Evolutionary conservation across 192 early-diverging fungal genomes (phyloP), one percentile per base, ranked within the genome.

Genomic region (Obelidium mucronatum): DNA sequence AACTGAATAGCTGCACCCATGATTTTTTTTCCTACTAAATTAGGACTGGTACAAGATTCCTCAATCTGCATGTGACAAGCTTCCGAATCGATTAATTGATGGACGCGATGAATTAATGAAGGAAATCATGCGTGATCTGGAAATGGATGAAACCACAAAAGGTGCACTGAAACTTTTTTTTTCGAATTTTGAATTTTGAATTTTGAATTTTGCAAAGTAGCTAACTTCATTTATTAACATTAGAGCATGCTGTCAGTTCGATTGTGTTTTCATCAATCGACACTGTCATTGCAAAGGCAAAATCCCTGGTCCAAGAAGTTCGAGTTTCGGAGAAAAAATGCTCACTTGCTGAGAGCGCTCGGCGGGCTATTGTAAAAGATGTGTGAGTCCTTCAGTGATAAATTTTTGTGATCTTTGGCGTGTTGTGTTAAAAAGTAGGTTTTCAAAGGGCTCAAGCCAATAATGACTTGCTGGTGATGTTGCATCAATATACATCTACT

Each of bases 281-380:
- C 30, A 22, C 63, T 5, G 63, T 65, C 11, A 65, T 65, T 65
- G 63, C 63, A 19, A 31, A 65, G 15, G 63, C 63, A 8, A 65
- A 30, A 37, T 17, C 11, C 17, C 40, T 65, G 37, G 37, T 22
- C 13, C 31, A 65, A 19, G 36, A 31, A 19, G 31, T 65, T 0
- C 17, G 40, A 40, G 36, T 11, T n/a, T 31, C 63, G 34, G 63
- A 65, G 1, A 17, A 11, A 13, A 17, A 33, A 28, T 17, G 22
- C 17, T 13, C 30, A 15, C 22, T 1, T 22, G 63, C 63, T 15
- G 63, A 65, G 17, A 39, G 17, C 11, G 22, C 15, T 15, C 15
- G 63, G 1, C 17, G 15, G 33, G 31, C 15, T 8, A 33, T 65
- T 65, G 22, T 39, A 5, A 31, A 65, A 33, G 15, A 39, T 17